Conservation (phyloP, 2,329 filamentous ascomycete genomes). For the Westerdykella sp. region DNA sequence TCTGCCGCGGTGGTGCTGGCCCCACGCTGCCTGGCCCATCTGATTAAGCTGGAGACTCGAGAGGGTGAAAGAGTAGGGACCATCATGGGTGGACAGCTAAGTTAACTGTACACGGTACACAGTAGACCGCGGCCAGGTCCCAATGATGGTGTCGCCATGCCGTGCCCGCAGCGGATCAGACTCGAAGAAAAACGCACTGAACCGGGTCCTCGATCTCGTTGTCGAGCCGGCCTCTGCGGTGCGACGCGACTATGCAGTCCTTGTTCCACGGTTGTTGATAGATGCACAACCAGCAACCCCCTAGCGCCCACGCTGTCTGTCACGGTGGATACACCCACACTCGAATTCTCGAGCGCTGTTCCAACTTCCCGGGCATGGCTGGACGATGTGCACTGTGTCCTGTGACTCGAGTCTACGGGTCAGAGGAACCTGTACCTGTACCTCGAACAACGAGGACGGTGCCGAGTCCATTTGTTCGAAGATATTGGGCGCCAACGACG, state of each 20-base stretch:
- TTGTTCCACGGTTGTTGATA: too few relatives aligned
- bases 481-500: slow-evolving; percentile 25
- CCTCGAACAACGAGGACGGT: slow-evolving; percentile 14
- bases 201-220: slow-evolving; percentile 7
- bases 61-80: slow-evolving; percentile 1
- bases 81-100: slow-evolving; percentile 1
- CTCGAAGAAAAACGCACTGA: background rate
- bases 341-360: slow-evolving; percentile 11
- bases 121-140: background rate
- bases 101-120: too few relatives aligned
- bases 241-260: slow-evolving; percentile 17
- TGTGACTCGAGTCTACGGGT: slow-evolving; percentile 18
- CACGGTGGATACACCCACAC: slow-evolving; percentile 16
- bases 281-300: background rate
- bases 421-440: slow-evolving; percentile 18
- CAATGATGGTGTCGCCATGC: too few relatives aligned
- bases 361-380: slow-evolving; percentile 8
- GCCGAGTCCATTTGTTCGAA: slow-evolving; percentile 7
- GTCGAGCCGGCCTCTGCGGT: slow-evolving; percentile 18
- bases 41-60: background rate
- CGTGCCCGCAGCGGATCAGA: background rate
- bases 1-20: slow-evolving; percentile 8
- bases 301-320: slow-evolving; percentile 14
- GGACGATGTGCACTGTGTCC: slow-evolving; percentile 7
- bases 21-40: slow-evolving; percentile 1